Base-by-base conservation (phyloP, 73 alveolate genomes). In the Paramecium octaurelia region DNA sequence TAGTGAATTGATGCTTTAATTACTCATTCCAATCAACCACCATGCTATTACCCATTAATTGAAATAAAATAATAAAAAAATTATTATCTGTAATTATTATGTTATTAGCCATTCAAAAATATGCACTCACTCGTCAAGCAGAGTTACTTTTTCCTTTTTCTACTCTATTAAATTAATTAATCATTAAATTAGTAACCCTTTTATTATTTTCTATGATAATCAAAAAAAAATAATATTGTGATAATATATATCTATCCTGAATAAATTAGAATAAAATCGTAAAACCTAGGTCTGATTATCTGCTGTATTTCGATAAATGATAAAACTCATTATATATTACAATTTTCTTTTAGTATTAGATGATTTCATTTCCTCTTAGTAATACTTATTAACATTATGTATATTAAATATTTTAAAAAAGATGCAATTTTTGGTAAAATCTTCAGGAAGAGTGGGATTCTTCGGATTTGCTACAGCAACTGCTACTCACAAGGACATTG, bases 341-440 rank as follows among this genome's bases (percentile, higher is more conserved):
- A 27, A 1, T 27, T 27, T 1, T 40, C 10, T 7, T 40, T 40
- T 40, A 7, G 48, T 14, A 7, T 40, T 10, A 0, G 16, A 40
- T 40, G 12, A 40, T 40, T 40, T 40, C 48, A 7, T 48, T 1
- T 48, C 12, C 18, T 44, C 58, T 50, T 27, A 4, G 6, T 18
- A 4, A 18, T 54, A n/a, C 8, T 0, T 7, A 54, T 18, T 54
- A 8, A 9, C 35, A 54, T 18, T 54, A 54, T 18, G 2, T 18
- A 18, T n/a, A 54, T 54, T 54, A 54, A 54, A 54, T 54, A 54
- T 54, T 54, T 54, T 54, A 54, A 54, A 54, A 54, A 54, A 54
- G 69, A 80, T 80, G 91, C 46, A 80, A 80, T 80, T 80, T 44
- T 44, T 80, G 75, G 77, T 80, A 43, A 80, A 80, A 80, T 80